Percentiles rank a stretch among this genome's conserved stretches.
Evolutionary conservation across 2,329 filamentous ascomycete species (phyloP).

Genomic region (Coniochaeta hoffmannii): DNA sequence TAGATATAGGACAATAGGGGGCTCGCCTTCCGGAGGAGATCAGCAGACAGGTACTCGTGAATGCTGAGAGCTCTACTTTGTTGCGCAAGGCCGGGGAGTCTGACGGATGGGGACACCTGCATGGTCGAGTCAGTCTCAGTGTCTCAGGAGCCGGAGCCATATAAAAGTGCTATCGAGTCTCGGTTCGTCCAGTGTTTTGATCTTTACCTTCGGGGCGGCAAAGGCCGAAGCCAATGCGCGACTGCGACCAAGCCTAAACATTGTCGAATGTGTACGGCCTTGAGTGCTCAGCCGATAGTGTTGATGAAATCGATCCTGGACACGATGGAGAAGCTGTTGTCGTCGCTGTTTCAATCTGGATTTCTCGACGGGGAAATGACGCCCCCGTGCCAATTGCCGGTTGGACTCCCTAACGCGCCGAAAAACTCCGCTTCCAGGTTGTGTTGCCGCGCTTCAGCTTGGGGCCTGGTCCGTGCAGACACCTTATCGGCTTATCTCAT

Average conservation of each 20-base stretch:
- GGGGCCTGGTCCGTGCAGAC: not conserved
- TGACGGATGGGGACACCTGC: constrained; percentile 39
- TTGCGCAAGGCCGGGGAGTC: constrained; percentile 59
- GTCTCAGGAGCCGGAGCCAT: not conserved
- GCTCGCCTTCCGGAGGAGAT: constrained; percentile 69
- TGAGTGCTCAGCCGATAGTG: not conserved
- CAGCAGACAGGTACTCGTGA: constrained; percentile 95
- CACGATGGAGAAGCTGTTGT: not conserved
- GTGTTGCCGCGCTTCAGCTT: not conserved
- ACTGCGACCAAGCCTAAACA: constrained; percentile 85
- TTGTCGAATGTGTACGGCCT: constrained; percentile 34
- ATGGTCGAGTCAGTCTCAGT: constrained; percentile 18
- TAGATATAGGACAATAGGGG: constrained; percentile 1
- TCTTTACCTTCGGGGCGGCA: constrained; percentile 62
- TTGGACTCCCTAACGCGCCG: not conserved
- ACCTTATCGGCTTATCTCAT: not conserved
- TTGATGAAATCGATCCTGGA: constrained; percentile 1
- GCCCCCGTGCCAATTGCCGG: not conserved
- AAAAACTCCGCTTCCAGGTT: not conserved
- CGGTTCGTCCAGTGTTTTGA: constrained; percentile 6
- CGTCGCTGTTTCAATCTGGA: not conserved
- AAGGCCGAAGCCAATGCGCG: constrained; percentile 74
- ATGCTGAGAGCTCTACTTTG: constrained; percentile 89
- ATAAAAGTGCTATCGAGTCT: constrained; percentile 7
- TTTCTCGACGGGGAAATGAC: not conserved